Conservation (phyloP, 2,329 filamentous ascomycete species). For the Leptographium procerum region DNA sequence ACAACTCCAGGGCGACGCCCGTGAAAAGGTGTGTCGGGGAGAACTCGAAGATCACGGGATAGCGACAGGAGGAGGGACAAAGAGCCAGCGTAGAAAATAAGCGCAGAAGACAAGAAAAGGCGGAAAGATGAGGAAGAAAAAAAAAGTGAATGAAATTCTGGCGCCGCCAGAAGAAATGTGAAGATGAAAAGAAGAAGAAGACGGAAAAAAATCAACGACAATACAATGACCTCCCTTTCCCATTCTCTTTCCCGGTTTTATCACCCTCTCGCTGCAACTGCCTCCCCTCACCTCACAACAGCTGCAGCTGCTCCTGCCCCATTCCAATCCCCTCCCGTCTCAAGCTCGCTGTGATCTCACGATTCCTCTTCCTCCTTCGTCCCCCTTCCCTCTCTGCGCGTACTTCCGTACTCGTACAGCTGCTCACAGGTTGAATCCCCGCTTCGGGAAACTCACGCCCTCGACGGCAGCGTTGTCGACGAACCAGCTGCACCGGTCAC, state of each 20-base stretch:
- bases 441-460: conserved; percentile 70
- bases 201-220: not conserved
- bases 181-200: not conserved
- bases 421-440: conserved; percentile 43
- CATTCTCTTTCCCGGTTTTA: not conserved
- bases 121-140: not conserved
- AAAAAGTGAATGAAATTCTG: not conserved
- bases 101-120: not conserved
- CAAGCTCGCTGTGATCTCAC: not conserved
- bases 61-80: not conserved
- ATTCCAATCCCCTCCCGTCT: not conserved
- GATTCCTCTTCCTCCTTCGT: too few relatives aligned
- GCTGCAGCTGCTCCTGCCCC: not conserved
- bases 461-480: conserved; percentile 78
- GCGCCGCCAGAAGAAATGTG: not conserved
- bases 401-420: not conserved
- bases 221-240: not conserved
- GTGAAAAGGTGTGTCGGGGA: not conserved
- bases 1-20: not conserved
- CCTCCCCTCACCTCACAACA: conserved; percentile 22
- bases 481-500: conserved; percentile 91
- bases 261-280: conserved; percentile 36
- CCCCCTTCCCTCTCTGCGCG: not conserved
- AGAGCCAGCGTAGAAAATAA: not conserved
- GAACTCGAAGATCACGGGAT: not conserved